phyloP scores from a whole-genome alignment of 139 green algal species.

The Haematococcus sp. region DNA sequence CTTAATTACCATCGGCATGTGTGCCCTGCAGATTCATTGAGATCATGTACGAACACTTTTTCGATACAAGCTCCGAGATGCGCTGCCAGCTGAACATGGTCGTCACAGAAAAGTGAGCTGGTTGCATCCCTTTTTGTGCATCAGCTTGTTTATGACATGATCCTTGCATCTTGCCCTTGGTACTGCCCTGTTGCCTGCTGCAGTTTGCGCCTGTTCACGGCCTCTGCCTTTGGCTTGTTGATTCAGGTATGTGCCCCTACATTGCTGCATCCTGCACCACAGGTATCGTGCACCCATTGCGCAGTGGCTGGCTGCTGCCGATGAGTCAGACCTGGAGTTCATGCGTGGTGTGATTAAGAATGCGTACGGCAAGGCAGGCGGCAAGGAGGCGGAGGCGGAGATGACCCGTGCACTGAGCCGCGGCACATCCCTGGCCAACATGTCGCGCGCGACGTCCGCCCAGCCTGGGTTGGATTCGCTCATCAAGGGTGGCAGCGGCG shows the following conservation, averaged over 20 bases:
- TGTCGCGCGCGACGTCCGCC: too few species aligned
- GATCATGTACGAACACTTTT: conserved; percentile 34
- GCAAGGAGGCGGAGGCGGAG: too few species aligned
- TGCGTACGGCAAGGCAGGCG: too few species aligned
- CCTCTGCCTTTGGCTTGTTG: background rate
- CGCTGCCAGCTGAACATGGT: conserved; percentile 17
- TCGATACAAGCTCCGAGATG: conserved; percentile 19
- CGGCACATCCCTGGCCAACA: too few species aligned
- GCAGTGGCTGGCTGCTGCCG: background rate
- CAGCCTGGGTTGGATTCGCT: too few species aligned
- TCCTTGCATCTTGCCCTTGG: background rate
- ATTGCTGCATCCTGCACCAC: background rate
- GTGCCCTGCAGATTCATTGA: conserved; percentile 22
- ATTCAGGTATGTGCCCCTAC: background rate
- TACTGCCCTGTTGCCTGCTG: background rate
- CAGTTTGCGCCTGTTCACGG: background rate
- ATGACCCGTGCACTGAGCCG: too few species aligned
- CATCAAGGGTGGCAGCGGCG: too few species aligned
- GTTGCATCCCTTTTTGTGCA: too few species aligned
- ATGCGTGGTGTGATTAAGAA: background rate
- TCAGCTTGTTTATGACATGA: background rate
- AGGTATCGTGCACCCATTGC: background rate
- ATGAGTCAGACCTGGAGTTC: background rate
- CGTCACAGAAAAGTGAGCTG: conserved; percentile 7
- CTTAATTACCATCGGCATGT: too few species aligned